Percentiles rank a stretch among this genome's conserved stretches.
Evolutionary conservation across 495 filamentous ascomycete species (phyloP).

Genomic region (Talaromyces adpressus): DNA sequence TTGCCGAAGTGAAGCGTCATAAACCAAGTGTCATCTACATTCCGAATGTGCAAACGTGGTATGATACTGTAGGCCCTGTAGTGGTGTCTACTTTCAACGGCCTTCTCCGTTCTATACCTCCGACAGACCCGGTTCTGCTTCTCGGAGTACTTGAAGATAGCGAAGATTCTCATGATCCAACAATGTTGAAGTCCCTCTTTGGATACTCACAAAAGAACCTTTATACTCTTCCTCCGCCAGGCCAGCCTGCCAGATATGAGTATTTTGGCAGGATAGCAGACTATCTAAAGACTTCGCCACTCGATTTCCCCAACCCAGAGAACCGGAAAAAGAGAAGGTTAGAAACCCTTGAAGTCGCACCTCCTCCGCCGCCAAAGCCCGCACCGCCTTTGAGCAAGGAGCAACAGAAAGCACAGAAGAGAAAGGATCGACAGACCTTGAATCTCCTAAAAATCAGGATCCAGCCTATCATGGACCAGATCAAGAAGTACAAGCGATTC

Average conservation of each 20-base stretch:
- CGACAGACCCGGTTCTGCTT: slow-evolving; percentile 82
- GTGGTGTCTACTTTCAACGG: slow-evolving; percentile 73
- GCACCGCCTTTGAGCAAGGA: slow-evolving; percentile 54
- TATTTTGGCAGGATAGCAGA: slow-evolving; percentile 69
- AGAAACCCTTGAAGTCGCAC: slow-evolving; percentile 67
- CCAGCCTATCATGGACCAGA: slow-evolving; percentile 91
- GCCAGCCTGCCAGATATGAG: slow-evolving; percentile 55
- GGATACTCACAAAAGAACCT: slow-evolving; percentile 74
- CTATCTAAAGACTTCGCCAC: slow-evolving; percentile 68
- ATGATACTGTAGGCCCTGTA: slow-evolving; percentile 54
- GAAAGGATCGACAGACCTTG: slow-evolving; percentile 68
- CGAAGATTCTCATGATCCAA: slow-evolving; percentile 45
- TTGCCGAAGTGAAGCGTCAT: slow-evolving; percentile 84
- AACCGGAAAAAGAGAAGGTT: slow-evolving; percentile 81
- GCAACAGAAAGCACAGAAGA: slow-evolving; percentile 71
- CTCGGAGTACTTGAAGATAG: slow-evolving; percentile 70
- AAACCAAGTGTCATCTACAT: slow-evolving; percentile 96
- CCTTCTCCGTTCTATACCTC: slow-evolving; percentile 67
- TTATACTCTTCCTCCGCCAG: slow-evolving; percentile 59
- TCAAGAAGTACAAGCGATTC: slow-evolving; percentile 82
- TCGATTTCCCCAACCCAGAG: slow-evolving; percentile 77
- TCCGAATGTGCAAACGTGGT: slow-evolving; percentile 84
- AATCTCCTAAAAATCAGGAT: slow-evolving; percentile 82
- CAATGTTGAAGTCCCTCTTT: slow-evolving; percentile 71
- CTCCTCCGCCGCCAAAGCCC: slow-evolving; percentile 58